Evolutionary conservation across 1,284 basidiomycete species (phyloP), one percentile per base, ranked within the genome.

Genomic region (Irpex sp.): DNA sequence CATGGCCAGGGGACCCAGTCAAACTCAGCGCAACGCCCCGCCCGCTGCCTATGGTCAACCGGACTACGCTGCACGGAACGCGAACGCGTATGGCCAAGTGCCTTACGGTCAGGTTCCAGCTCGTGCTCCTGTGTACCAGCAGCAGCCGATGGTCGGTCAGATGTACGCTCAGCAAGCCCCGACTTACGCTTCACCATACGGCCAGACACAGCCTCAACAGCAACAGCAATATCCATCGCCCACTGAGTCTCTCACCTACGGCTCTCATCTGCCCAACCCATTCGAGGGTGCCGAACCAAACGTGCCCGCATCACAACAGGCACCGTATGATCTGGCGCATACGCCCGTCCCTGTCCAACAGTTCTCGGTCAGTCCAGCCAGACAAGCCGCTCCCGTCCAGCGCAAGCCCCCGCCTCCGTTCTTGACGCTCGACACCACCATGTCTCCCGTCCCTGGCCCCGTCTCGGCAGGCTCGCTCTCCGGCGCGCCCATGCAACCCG

Each of bases 331-430:
- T 33, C 21, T 39, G 21, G 56, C 56, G 14, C 42, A 57, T 23
- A 42, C 56, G 21, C 56, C 36, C 5, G n/a, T 42, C 2, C 21
- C 16, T 3, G 10, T n/a, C 8, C 56, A 57, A 23, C 56, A 39
- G 33, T 42, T 47, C 37, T 51, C 42, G 54, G 37, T 49, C 57
- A 42, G 45, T 14, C 39, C 58, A 12, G 36, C 19, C 59, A 21
- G 63, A 47, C n/a, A 39, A 48, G 12, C 62, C 21, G 65, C 63
- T 18, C 60, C 64, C 6, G 60, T 60, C 7, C 64, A 68, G 57
- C 69, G 70, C 64, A 72, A 72, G 66, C 68, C 66, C 21, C 64
- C 67, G 10, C 67, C 66, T 33, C 60, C 64, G 21, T 54, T 61
- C 45, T 65, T 67, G 47, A 57, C 61, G 18, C 56, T 72, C 59